A percentile compares a stretch with the other conserved stretches of the same genome.
phyloP scores from a whole-genome alignment of 2,329 filamentous ascomycete species.

The Verticillium tricorpus region DNA sequence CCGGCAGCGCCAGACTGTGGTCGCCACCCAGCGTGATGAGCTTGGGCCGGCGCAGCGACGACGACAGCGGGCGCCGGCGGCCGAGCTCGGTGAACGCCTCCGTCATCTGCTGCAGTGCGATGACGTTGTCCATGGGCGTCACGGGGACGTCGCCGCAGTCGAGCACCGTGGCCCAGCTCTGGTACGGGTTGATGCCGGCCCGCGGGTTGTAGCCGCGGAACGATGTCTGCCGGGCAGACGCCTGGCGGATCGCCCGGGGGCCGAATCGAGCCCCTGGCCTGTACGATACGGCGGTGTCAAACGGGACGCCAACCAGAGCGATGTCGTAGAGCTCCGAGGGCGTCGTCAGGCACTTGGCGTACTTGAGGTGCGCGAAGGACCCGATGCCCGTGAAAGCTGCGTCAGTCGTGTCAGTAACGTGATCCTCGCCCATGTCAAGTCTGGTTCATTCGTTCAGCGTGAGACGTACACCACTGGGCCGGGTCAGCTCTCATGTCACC shows the following conservation, averaged over 20 bases:
- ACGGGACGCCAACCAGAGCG: conserved; percentile 67
- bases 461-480: conserved; percentile 10
- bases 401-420: background rate
- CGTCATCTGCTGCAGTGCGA: conserved; percentile 81
- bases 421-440: background rate
- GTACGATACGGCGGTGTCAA: conserved; percentile 70
- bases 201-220: conserved; percentile 77
- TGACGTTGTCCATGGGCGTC: conserved; percentile 78
- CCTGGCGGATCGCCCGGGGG: conserved; percentile 79
- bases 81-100: conserved; percentile 70
- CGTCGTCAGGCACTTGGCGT: conserved; percentile 65
- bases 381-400: conserved; percentile 65
- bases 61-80: conserved; percentile 27
- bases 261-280: conserved; percentile 76
- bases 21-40: conserved; percentile 70
- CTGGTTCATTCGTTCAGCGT: conserved; percentile 38
- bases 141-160: conserved; percentile 92
- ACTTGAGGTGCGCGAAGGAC: conserved; percentile 66
- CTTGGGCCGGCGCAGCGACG: conserved; percentile 37
- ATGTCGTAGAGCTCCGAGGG: conserved; percentile 64
- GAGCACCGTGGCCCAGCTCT: conserved; percentile 70
- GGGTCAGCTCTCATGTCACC: background rate
- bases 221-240: conserved; percentile 73
- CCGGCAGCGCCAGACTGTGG: conserved; percentile 66
- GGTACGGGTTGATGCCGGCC: conserved; percentile 79